Percentiles rank a stretch among this genome's conserved stretches.
phyloP scores from a whole-genome alignment of 495 filamentous ascomycete species.

The Tetracladium setigerum region DNA sequence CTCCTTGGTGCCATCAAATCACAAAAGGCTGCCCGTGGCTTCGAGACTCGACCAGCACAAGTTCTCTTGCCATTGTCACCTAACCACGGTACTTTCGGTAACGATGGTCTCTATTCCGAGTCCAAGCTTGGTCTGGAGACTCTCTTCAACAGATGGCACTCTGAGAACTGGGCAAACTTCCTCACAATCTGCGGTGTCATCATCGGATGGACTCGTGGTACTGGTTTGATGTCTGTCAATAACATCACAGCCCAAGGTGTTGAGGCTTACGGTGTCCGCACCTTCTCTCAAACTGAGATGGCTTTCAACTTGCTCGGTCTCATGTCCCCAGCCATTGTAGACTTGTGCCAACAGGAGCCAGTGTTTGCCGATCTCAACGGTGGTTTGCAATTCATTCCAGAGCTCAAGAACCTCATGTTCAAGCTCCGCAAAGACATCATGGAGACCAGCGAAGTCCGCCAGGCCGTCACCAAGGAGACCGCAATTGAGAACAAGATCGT shows the following conservation, averaged over 20 bases:
- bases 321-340: constrained; percentile 90
- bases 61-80: constrained; percentile 94
- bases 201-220: constrained; percentile 98
- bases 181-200: constrained; percentile 98
- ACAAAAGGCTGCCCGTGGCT: constrained; percentile 79
- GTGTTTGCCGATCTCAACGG: constrained; percentile 97
- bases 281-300: constrained; percentile 99
- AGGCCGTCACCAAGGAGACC: constrained; percentile 90
- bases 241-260: constrained; percentile 97
- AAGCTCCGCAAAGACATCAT: constrained; percentile 83
- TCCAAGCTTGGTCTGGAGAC: constrained; percentile 96
- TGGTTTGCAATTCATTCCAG: constrained; percentile 92
- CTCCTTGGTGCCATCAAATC: constrained; percentile 85
- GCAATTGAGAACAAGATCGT: constrained; percentile 96
- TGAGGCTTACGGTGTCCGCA: constrained; percentile 92
- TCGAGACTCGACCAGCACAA: constrained; percentile 91
- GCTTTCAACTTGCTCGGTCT: constrained; percentile 96
- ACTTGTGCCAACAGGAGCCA: constrained; percentile 91
- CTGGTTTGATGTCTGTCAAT: constrained; percentile 96
- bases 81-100: constrained; percentile 98
- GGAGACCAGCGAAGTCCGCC: constrained; percentile 89
- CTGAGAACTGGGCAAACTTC: constrained; percentile 95
- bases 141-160: constrained; percentile 97
- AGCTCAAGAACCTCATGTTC: constrained; percentile 92
- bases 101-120: constrained; percentile 96